Evolutionary conservation across 805 yeast genomes (phyloP).

Genomic region (Candida ponderosae): DNA sequence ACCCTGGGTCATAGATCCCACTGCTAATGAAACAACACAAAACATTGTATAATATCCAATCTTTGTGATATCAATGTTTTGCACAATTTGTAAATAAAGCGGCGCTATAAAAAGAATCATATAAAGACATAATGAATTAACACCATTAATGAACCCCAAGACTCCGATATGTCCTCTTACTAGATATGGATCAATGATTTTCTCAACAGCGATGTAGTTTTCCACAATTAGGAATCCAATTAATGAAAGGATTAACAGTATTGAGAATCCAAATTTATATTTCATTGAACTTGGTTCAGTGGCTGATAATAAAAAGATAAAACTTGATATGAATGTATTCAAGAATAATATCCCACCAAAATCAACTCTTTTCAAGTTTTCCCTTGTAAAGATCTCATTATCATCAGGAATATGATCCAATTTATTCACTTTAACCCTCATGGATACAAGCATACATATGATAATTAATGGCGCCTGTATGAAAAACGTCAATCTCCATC

Average conservation of each 20-base stretch:
- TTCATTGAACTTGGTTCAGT: conserved; percentile 8
- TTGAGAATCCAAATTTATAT: conserved; percentile 7
- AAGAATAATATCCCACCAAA: conserved; percentile 31
- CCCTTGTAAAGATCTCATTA: conserved; percentile 20
- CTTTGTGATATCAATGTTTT: conserved; percentile 27
- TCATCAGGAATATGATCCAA: conserved; percentile 20
- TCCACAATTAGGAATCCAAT: conserved; percentile 25
- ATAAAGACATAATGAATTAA: conserved; percentile 29
- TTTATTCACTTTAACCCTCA: conserved; percentile 26
- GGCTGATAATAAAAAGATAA: conserved; percentile 27
- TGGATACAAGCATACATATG: conserved; percentile 17
- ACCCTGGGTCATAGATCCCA: conserved; percentile 33
- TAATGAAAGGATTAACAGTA: conserved; percentile 7
- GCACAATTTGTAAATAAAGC: conserved; percentile 35
- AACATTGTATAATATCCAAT: conserved; percentile 34
- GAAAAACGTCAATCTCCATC: conserved; percentile 39
- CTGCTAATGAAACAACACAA: conserved; percentile 30
- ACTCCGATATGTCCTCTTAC: conserved; percentile 31
- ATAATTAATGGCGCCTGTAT: conserved; percentile 31
- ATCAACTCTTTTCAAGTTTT: conserved; percentile 30
- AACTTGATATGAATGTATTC: conserved; percentile 24
- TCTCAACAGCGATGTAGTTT: conserved; percentile 28
- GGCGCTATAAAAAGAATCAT: conserved; percentile 30
- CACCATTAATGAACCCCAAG: conserved; percentile 27
- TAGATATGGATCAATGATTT: conserved; percentile 30